Base-by-base conservation (phyloP, 306 rosid species). In the Cucumis melo region DNA sequence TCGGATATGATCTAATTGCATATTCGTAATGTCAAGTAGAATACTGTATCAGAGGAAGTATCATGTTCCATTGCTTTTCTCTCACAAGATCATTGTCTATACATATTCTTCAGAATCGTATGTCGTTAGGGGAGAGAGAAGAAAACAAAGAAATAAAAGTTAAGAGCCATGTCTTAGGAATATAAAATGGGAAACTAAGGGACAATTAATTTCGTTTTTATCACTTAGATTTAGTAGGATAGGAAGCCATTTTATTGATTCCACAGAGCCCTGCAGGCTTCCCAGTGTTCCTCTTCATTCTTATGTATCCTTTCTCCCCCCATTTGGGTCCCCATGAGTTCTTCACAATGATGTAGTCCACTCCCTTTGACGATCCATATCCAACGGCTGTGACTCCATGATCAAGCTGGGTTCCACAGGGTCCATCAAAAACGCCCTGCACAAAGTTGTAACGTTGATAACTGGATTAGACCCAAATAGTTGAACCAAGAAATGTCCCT, bases 321-420 rank as follows among this genome's bases (percentile, higher is more conserved):
- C 96, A 88, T 70, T 88, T 90, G 23, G 88, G 64, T 27, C 92
- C 96, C 91, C 96, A 90, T 12, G 91, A 90, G 44, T 90, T 87
- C 78, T 84, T 90, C 53, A 90, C 91, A 32, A 68, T 82, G 76
- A 88, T 74, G 65, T 90, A 90, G 73, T 87, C 91, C 77, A 80
- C 27, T 1, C 89, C 86, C 67, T 84, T 88, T 29, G 91, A 80
- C 70, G 87, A 79, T 5, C 90, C 96, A 27, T 90, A 90, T 79
- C 92, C 96, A 75, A 90, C 90, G 6, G 96, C 92, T 12, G 91
- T 76, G 68, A 90, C 96, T 62, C 96, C 91, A n/a, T 88, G 92
- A 81, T 90, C 91, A 23, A 90, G 82, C 23, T 83, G 83, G n/a
- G 61, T 87, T 77, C 91, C 91, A 11, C 96, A 88, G 27, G 84